Base-by-base conservation (phyloP, 768 basidiomycete species). In the Termitomyces titanicus region DNA sequence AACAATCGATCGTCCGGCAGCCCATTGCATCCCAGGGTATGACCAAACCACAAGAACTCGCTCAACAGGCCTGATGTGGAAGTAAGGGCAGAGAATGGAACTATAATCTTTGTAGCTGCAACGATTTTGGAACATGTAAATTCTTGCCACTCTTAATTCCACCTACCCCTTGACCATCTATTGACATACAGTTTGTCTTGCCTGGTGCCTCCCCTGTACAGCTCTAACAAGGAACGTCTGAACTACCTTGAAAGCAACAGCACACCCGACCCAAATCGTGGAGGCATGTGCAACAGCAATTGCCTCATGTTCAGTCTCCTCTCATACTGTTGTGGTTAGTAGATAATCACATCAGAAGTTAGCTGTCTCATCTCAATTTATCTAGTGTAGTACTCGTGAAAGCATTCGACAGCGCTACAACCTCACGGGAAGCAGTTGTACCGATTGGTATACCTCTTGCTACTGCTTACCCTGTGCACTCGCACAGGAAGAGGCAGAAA, bases 381-480 rank as follows among this genome's bases (percentile, higher is more conserved):
- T 15, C n/a, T 25, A 53, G 46, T 22, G 47, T 5, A 29, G 13
- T 13, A 39, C 27, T 33, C 50, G 46, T 3, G 29, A 13, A 5
- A 62, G 62, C 17, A 51, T 71, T 43, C 73, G 78, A 42, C 20
- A 33, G 1, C 72, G 77, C 35, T 76, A 77, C 55, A 52, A 52
- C 25, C 75, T 80, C 49, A 61, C 63, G 12, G 79, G 79, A 27
- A 65, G 62, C 22, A 47, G 56, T 3, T 59, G 63, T 43, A 64
- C 62, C 3, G 77, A 78, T 58, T 77, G 70, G 46, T 52, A 49
- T 17, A 42, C 65, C 5, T 55, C 69, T 5, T 69, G 55, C 29
- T 79, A 63, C 58, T 79, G 77, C 62, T 51, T 45, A 0, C 68
- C 78, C 5, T 80, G 79, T 56, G 72, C 69, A 1, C 67, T 80